phyloP scores from a whole-genome alignment of 2,329 filamentous ascomycete species.

The Colletotrichum sansevieriae region DNA sequence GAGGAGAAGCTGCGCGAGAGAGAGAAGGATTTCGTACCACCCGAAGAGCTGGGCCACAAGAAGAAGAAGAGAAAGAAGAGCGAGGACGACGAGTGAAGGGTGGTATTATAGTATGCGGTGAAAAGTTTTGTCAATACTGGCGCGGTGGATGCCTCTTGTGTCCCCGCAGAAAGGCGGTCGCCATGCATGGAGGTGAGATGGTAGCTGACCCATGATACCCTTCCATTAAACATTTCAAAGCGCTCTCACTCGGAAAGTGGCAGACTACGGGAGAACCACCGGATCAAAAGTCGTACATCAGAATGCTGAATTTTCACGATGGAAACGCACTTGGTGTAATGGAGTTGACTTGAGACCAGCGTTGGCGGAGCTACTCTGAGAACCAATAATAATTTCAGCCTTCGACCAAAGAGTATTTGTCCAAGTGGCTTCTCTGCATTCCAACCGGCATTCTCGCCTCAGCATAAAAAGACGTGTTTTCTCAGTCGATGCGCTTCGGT shows the following conservation, averaged over 20 bases:
- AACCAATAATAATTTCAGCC: neutral
- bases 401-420: neutral
- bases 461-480: too few relatives aligned
- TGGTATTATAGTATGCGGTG: neutral
- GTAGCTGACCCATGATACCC: constrained; percentile 41
- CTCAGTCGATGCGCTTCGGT: neutral
- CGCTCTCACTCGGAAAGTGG: constrained; percentile 19
- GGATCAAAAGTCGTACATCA: constrained; percentile 19
- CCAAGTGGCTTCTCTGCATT: neutral
- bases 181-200: constrained; percentile 30
- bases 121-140: constrained; percentile 8
- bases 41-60: constrained; percentile 78
- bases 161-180: constrained; percentile 22
- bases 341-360: constrained; percentile 1
- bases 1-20: constrained; percentile 88
- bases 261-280: neutral
- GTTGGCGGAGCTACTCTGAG: constrained; percentile 3
- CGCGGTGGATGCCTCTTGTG: constrained; percentile 6
- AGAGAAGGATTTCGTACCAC: constrained; percentile 87
- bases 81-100: constrained; percentile 46
- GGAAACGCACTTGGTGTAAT: neutral
- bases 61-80: constrained; percentile 75
- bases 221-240: constrained; percentile 38
- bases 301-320: constrained; percentile 21
- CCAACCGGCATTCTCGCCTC: too few relatives aligned